Conservation (phyloP, 1,139 yeast genomes). For the Wickerhamiella infanticola region DNA sequence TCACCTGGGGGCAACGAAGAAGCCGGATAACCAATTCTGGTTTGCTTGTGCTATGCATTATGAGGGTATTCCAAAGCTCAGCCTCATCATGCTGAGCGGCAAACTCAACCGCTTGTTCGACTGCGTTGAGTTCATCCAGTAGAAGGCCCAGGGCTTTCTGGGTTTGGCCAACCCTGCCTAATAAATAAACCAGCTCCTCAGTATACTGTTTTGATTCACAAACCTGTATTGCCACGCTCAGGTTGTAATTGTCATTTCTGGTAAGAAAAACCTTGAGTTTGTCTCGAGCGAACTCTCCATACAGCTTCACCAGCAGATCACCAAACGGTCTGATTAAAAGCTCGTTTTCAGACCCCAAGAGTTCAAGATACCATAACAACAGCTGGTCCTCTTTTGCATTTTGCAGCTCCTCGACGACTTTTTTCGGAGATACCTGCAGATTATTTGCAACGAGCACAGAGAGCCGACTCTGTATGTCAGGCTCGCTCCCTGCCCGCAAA, state of each 20-base stretch:
- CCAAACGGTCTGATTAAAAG: conserved; percentile 41
- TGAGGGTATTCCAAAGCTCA: conserved; percentile 65
- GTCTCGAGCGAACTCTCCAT: conserved; percentile 42
- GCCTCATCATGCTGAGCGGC: conserved; percentile 57
- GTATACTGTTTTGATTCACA: conserved; percentile 41
- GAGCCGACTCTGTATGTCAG: conserved; percentile 32
- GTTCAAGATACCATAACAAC: conserved; percentile 45
- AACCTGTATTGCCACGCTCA: conserved; percentile 48
- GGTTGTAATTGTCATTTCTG: conserved; percentile 42
- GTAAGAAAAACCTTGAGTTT: conserved; percentile 42
- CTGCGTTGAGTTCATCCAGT: conserved; percentile 61
- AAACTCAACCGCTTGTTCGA: conserved; percentile 66
- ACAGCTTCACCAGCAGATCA: conserved; percentile 47
- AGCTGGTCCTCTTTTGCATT: conserved; percentile 27
- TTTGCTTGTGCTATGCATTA: conserved; percentile 53
- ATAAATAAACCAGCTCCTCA: conserved; percentile 63
- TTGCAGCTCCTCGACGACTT: conserved; percentile 34
- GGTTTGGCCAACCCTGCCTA: conserved; percentile 74
- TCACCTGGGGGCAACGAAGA: conserved; percentile 51
- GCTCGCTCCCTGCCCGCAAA: conserved; percentile 19
- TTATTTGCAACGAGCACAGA: conserved; percentile 46
- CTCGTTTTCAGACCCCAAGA: conserved; percentile 39
- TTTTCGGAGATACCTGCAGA: conserved; percentile 43
- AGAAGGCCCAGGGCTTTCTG: conserved; percentile 61
- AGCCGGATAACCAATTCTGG: conserved; percentile 64